phyloP scores from a whole-genome alignment of 2,329 filamentous ascomycete genomes.

The Epichloe baconii region DNA sequence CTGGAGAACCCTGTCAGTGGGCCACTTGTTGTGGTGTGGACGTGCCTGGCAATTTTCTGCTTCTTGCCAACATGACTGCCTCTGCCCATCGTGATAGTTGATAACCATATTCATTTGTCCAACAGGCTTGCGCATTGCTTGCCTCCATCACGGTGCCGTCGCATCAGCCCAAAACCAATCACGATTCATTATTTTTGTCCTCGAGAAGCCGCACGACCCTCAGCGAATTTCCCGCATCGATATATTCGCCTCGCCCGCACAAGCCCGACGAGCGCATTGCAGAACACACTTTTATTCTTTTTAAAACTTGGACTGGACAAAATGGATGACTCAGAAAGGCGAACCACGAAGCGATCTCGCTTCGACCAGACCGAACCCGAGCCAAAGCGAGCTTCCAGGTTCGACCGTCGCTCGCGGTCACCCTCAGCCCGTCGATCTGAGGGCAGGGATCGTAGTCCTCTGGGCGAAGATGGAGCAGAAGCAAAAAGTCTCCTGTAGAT shows the following conservation, averaged over 20 bases:
- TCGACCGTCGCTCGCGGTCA: conserved; percentile 84
- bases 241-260: not conserved
- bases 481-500: conserved; percentile 43
- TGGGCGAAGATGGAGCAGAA: conserved; percentile 35
- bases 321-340: conserved; percentile 67
- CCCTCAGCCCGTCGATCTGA: conserved; percentile 57
- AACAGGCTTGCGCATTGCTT: too few species aligned
- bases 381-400: conserved; percentile 62
- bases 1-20: not conserved
- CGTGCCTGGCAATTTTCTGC: not conserved
- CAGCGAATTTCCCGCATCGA: not conserved
- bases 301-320: not conserved
- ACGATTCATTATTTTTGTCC: too few species aligned
- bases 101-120: too few species aligned
- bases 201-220: not conserved
- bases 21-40: not conserved
- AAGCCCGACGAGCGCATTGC: not conserved
- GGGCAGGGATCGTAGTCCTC: conserved; percentile 68
- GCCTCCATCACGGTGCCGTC: too few species aligned
- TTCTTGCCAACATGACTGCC: not conserved
- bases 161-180: not conserved
- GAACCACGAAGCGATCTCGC: conserved; percentile 68
- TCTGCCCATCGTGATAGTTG: not conserved
- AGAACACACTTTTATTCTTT: not conserved
- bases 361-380: conserved; percentile 88